Evolutionary conservation across 257 asterid genomes (phyloP), one percentile per base, ranked within the genome.

Genomic region (Handroanthus guayacan): DNA sequence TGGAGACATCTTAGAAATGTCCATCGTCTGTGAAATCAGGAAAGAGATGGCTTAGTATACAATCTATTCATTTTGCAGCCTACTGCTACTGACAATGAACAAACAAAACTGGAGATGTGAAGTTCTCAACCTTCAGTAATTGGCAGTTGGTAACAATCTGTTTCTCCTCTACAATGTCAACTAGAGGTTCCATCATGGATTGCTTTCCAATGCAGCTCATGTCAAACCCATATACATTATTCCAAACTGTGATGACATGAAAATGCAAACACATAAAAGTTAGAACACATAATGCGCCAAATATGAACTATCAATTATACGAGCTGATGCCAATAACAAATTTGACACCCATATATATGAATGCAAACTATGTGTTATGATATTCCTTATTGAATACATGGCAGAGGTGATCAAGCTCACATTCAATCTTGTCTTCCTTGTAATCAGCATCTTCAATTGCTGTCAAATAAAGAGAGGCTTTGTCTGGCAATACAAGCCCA

Each of bases 151-250:
- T 93, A 71, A 91, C 99, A 75, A 95, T 87, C 87, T 95, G 99
- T 18, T 91, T 91, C 87, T 89, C 93, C 60, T 95, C 97, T 9
- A 95, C 99, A 6, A 87, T 90, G 87, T 95, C 99, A 73, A 95
- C 98, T 76, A 95, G 94, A 66, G 99, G 99, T 79, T 95, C 99
- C 78, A 78, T 48, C 71, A 95, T 90, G 76, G 97, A 81, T 80
- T 84, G 97, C 90, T 93, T 93, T 89, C 98, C 85, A 41, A 95
- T 91, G 87, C 99, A 95, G 87, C 97, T 95, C 99, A 95, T 95
- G 78, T 95, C 88, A 73, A 93, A 95, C 71, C 99, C 99, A 43
- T 91, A 95, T 2, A 93, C 97, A 81, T 76, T 81, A 81, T 95
- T 91, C 97, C 97, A 91, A 76, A 89, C 98, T 93, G 96, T 76